phyloP scores from a whole-genome alignment of 441 rosid genomes.

The Arabidopsis hybrid region DNA sequence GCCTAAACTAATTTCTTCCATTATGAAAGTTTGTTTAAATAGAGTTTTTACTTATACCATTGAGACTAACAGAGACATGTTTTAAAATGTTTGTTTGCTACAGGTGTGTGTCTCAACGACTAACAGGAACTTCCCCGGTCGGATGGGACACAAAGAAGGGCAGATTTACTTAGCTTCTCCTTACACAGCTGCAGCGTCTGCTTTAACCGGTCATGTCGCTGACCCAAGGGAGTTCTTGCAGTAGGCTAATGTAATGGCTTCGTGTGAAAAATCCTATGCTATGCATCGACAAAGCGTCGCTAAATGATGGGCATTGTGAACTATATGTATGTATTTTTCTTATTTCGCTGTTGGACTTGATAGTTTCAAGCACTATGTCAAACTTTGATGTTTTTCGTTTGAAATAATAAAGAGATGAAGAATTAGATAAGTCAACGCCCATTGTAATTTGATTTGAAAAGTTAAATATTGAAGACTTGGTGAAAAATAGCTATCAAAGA shows the following conservation, averaged over 20 bases:
- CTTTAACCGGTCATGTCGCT: slow-evolving; percentile 84
- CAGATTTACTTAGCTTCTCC: slow-evolving; percentile 97
- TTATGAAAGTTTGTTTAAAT: background rate
- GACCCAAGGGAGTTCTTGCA: slow-evolving; percentile 97
- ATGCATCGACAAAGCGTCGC: slow-evolving; percentile 13
- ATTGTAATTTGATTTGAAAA: background rate
- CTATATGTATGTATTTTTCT: slow-evolving; percentile 34
- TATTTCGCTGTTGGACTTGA: background rate
- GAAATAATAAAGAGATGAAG: background rate
- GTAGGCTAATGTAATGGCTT: slow-evolving; percentile 42
- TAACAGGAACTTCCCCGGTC: slow-evolving; percentile 95
- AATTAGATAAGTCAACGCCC: background rate
- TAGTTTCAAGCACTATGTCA: slow-evolving; percentile 13
- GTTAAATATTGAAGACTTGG: background rate
- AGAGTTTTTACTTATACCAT: background rate
- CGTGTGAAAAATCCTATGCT: slow-evolving; percentile 11
- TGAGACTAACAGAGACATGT: background rate
- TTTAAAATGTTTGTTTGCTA: background rate
- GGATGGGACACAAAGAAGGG: slow-evolving; percentile 99
- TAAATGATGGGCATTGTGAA: slow-evolving; percentile 9
- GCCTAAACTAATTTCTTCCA: no score
- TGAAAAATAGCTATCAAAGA: background rate
- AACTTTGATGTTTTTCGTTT: background rate
- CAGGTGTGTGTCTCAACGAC: slow-evolving; percentile 98
- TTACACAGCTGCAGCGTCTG: slow-evolving; percentile 98